These are phyloP conservation scores for Kodamaea leandrae DNA, from an alignment of 805 yeast genomes.

Conservation along the genomic window DNA sequence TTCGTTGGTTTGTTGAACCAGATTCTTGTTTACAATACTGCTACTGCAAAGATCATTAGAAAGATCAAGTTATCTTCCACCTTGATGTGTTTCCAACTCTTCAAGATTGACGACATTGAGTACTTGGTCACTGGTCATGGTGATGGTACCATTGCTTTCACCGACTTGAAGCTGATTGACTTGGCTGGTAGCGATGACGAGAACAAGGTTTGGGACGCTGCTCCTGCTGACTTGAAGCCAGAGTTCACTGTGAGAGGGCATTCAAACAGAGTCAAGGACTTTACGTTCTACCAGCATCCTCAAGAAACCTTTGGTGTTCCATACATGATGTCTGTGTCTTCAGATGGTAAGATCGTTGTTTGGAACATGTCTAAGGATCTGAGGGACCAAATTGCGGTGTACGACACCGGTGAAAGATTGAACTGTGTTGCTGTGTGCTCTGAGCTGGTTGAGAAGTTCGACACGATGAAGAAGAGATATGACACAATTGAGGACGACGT, in stretches of 20 bases:
- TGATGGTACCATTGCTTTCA: conserved; percentile 68
- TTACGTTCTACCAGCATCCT: conserved; percentile 49
- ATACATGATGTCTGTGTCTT: conserved; percentile 76
- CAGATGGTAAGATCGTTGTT: conserved; percentile 90
- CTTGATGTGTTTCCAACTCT: conserved; percentile 65
- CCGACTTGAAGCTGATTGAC: conserved; percentile 32
- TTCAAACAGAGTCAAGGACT: conserved; percentile 79
- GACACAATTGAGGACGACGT: conserved; percentile 21
- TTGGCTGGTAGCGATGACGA: conserved; percentile 23
- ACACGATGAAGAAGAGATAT: conserved; percentile 61
- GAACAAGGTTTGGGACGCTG: conserved; percentile 22
- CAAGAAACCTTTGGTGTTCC: conserved; percentile 31
- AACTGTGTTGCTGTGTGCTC: conserved; percentile 78
- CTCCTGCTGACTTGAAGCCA: conserved; percentile 37
- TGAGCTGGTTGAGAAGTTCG: conserved; percentile 73
- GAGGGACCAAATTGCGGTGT: conserved; percentile 83
- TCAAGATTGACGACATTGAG: conserved; percentile 46
- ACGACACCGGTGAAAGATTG: conserved; percentile 85
- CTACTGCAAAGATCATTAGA: conserved; percentile 55
- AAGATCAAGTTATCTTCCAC: conserved; percentile 53
- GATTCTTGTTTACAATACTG: conserved; percentile 62
- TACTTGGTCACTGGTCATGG: conserved; percentile 66
- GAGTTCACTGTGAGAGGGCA: conserved; percentile 72
- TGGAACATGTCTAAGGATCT: conserved; percentile 63
- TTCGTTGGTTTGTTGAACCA: conserved; percentile 71